These are phyloP conservation scores for Dothiorella sarmentorum DNA, from an alignment of 2,329 filamentous ascomycete genomes.

Conservation along the genomic window DNA sequence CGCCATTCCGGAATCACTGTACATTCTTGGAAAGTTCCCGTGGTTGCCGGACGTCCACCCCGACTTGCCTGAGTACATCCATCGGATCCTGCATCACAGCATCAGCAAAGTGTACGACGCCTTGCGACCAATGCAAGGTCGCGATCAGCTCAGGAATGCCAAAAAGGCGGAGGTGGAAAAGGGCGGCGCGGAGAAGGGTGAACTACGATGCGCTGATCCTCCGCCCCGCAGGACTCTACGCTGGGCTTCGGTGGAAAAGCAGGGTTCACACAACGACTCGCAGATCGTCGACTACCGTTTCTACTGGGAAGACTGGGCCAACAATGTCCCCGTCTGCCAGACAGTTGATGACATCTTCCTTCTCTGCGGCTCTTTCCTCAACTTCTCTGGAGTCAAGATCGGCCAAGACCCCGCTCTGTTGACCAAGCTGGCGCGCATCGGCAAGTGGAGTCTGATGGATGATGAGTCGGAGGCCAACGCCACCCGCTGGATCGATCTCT, in stretches of 20 bases:
- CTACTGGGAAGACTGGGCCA: constrained; percentile 96
- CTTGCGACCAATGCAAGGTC: constrained; percentile 43
- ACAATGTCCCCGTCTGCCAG: constrained; percentile 89
- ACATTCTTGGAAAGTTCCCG: constrained; percentile 85
- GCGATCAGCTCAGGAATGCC: constrained; percentile 39
- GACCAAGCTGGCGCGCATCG: constrained; percentile 81
- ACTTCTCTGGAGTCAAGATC: constrained; percentile 82
- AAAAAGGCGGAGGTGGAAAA: constrained; percentile 60
- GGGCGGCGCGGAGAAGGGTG: constrained; percentile 58
- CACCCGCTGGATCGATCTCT: constrained; percentile 78
- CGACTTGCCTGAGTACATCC: constrained; percentile 74
- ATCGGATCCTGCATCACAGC: constrained; percentile 80
- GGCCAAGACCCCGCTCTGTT: constrained; percentile 77
- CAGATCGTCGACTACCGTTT: constrained; percentile 77
- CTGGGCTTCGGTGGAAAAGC: constrained; percentile 80
- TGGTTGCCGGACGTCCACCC: constrained; percentile 86
- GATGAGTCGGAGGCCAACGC: constrained; percentile 69
- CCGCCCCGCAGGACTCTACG: constrained; percentile 55
- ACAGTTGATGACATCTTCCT: constrained; percentile 86
- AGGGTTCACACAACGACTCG: constrained; percentile 40
- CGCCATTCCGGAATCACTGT: constrained; percentile 87
- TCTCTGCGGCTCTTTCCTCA: constrained; percentile 78
- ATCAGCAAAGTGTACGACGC: constrained; percentile 69
- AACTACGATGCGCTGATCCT: neutral
- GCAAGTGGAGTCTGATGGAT: constrained; percentile 66